Percentiles rank a stretch among this genome's conserved stretches.
phyloP scores from a whole-genome alignment of 2,329 filamentous ascomycete species.

The Botrytis fragariae region DNA sequence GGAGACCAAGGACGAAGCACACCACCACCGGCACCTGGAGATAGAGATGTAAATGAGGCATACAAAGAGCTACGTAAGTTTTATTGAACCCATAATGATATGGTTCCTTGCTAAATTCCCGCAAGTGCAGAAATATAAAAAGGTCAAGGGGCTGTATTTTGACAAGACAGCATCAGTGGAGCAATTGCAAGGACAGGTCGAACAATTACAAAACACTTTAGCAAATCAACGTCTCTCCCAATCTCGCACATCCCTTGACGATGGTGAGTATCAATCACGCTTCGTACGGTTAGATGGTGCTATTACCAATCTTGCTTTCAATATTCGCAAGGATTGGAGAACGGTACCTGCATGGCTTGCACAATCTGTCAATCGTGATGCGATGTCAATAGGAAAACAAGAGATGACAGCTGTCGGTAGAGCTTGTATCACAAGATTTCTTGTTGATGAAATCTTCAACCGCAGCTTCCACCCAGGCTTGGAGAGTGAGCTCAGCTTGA shows the following conservation, averaged over 20 bases:
- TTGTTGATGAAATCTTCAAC: slow-evolving; percentile 88
- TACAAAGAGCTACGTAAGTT: slow-evolving; percentile 46
- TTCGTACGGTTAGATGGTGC: slow-evolving; percentile 91
- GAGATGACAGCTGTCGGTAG: slow-evolving; percentile 97
- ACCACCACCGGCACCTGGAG: slow-evolving; percentile 41
- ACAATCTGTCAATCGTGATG: slow-evolving; percentile 78
- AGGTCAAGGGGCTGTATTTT: slow-evolving; percentile 97
- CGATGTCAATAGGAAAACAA: slow-evolving; percentile 82
- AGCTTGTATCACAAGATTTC: slow-evolving; percentile 83
- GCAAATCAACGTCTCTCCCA: slow-evolving; percentile 94
- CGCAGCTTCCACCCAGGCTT: slow-evolving; percentile 89
- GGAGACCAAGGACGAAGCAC: slow-evolving; percentile 47
- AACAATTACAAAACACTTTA: slow-evolving; percentile 94
- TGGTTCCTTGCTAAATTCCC: slow-evolving; percentile 21
- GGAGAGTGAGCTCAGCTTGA: slow-evolving; percentile 69
- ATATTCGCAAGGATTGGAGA: slow-evolving; percentile 93
- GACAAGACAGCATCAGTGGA: slow-evolving; percentile 88
- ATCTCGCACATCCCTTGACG: slow-evolving; percentile 90
- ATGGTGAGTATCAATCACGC: slow-evolving; percentile 86
- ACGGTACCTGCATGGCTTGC: slow-evolving; percentile 77
- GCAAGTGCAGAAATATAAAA: slow-evolving; percentile 90
- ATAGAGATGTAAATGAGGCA: slow-evolving; percentile 38
- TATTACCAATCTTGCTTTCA: slow-evolving; percentile 92
- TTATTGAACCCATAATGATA: background rate
- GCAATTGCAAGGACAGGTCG: slow-evolving; percentile 84